Base-by-base conservation (phyloP, 2,329 filamentous ascomycete genomes). In the Beauveria varroae region DNA sequence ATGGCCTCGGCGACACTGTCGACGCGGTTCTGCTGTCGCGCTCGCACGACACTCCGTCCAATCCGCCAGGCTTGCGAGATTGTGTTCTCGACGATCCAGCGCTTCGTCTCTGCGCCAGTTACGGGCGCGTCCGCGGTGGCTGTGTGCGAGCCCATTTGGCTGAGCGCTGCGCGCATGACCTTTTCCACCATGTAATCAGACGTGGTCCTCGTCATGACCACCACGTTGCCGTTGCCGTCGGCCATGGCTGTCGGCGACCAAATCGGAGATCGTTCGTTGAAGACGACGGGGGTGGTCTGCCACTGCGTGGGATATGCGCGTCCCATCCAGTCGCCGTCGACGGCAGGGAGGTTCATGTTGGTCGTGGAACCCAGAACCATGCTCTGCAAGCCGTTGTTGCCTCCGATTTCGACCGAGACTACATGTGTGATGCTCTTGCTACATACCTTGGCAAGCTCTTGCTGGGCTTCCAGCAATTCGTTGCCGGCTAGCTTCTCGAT, bases 351-450 rank as follows among this genome's bases (percentile, higher is more conserved):
- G 60, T 81, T 71, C 69, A 85, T 80, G 63, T 81, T 78, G 1
- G 74, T 73, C 57, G 78, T 80, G 0, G 81, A 80, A 5, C 83
- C 83, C 5, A 86, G 71, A 4, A 85, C 76, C 71, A 87, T 74
- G 9, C 81, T 79, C 64, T 84, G 79, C 9, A 87, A 73, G 0
- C 86, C 85, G 64, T 89, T 89, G 5, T 79, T 80, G 7, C 86
- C 86, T n/a, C 86, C 86, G 59, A 89, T 86, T 66, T 89, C 86
- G 12, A 87, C 70, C 1, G 83, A 79, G 63, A 88, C 83, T 63
- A 87, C 81, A 43, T 83, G 81, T 22, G 84, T 81, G 24, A 82
- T 78, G 1, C 69, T 68, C 18, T 71, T 68, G 43, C 76, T 72
- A 53, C 79, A 74, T 30, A 80, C 78, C 53, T 80, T 78, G 70